A percentile compares a stretch with the other conserved stretches of the same genome.
Evolutionary conservation across 306 rosid genomes (phyloP).

Genomic region (Alnus glutinosa): DNA sequence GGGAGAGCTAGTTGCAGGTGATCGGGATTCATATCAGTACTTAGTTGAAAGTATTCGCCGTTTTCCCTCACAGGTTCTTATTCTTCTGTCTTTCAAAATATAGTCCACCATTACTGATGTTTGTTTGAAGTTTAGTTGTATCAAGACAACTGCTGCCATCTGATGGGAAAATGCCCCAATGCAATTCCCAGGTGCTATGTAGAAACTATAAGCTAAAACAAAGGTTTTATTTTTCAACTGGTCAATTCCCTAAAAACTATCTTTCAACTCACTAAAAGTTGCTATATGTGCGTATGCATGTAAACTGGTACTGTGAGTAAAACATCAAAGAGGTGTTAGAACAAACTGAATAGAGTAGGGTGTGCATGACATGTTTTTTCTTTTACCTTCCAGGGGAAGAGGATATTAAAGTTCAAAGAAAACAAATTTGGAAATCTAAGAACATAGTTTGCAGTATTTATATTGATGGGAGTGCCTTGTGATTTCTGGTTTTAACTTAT

Average conservation of each 20-base stretch:
- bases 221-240: not conserved
- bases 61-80: conserved; percentile 81
- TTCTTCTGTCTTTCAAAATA: conserved; percentile 7
- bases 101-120: conserved; percentile 2
- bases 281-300: not conserved
- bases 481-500: not conserved
- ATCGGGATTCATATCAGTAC: conserved; percentile 88
- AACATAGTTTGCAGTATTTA: not conserved
- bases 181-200: not conserved
- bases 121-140: conserved; percentile 17
- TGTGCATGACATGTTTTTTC: not conserved
- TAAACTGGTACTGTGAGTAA: not conserved
- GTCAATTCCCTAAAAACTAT: not conserved
- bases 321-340: not conserved
- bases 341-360: not conserved
- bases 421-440: not conserved
- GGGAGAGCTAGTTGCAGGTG: conserved; percentile 83
- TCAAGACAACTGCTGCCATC: not conserved
- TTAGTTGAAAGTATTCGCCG: conserved; percentile 90
- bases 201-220: not conserved
- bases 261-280: not conserved
- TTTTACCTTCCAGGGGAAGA: not conserved
- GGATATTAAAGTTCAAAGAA: not conserved
- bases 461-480: not conserved
- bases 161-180: not conserved